Evolutionary conservation across 495 filamentous ascomycete genomes (phyloP), one percentile per base, ranked within the genome.

Genomic region (Beverwykella pulmonaria): DNA sequence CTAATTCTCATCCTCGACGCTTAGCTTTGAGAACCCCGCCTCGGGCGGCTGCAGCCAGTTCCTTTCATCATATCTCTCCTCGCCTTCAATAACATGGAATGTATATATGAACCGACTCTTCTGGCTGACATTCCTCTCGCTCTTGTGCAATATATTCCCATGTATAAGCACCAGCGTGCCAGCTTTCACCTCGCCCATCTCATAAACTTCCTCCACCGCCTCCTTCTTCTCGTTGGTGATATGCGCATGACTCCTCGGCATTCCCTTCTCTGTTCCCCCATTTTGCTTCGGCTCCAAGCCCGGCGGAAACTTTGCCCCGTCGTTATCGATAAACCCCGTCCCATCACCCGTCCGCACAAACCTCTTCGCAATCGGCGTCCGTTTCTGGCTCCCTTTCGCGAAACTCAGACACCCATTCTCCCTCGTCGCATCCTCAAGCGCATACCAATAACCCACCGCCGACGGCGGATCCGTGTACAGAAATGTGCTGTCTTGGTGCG

Each of bases 101-200:
- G 95, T 98, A 78, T 98, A 98, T 25, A 96, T 96, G 75, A 92
- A 95, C 72, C 94, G 84, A 60, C 92, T 93, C 78, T 88, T 90
- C 61, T 80, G 75, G 71, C 94, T 96, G 34, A 83, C 76, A 71
- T 98, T 98, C 83, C 82, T 90, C 83, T 95, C 92, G 76, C 94
- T 97, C 84, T 96, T 94, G 75, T 98, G 94, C 77, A 98, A 69
- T 48, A 98, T 78, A 80, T 98, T 98, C 19, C 94, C 94, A 81
- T 98, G 94, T 68, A 98, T 98, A 53, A 98, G 75, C 44, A 98
- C 92, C 76, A 98, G 74, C 36, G 88, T 88, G 0, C 94, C 94
- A 9, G 92, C 91, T 81, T 92, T 90, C 2, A 96, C 88, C 77
- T 93, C 87, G 14, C 89, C 85, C 32, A 90, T 72, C 67, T 88